Evolutionary conservation across 129 eudicot species (phyloP), one percentile per base, ranked within the genome.

Genomic region (Calendula officinalis): DNA sequence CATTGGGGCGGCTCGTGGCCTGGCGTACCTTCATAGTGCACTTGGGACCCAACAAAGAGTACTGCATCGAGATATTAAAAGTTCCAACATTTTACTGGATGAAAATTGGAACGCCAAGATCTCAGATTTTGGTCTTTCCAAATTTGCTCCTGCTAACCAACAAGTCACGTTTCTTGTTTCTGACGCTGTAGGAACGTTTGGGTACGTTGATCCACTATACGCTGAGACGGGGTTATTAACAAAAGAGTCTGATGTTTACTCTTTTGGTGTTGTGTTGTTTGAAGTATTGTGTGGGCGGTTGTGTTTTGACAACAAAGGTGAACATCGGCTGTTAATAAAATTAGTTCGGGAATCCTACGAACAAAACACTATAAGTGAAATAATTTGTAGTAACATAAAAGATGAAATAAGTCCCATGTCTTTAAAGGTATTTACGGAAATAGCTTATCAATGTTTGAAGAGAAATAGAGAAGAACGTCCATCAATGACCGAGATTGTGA

Each of bases 261-360:
- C 80, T n/a, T 75, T 74, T 34, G 80, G 77, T 1, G 77, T 76
- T 8, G 76, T 64, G 41, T 56, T 81, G 54, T 62, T 44, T 32
- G 67, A 62, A 3, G 41, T 62, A 30, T 62, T 62, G 67, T 76
- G 73, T 9, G 82, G 82, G 45, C 76, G 79, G 47, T 33, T 63
- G 56, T 33, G 43, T 15, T 3, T 45, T 4, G 32, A 13, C 56
- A 36, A 35, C 5, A 36, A 34, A n/a, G 5, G 45, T 22, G 27
- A 42, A 16, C 38, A 2, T 4, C 6, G 1, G 13, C 12, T n/a
- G n/a, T 63, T 63, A 32, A 6, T 34, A 3, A 7, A 3, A 13
- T 46, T 63, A 56, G 56, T 46, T 4, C 30, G 41, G 8, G 2
- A 33, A 2, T 34, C 4, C 43, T 46, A 63, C 34, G 44, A 63